Conservation (phyloP, 495 filamentous ascomycete species). For the Hamigera avellanea region DNA sequence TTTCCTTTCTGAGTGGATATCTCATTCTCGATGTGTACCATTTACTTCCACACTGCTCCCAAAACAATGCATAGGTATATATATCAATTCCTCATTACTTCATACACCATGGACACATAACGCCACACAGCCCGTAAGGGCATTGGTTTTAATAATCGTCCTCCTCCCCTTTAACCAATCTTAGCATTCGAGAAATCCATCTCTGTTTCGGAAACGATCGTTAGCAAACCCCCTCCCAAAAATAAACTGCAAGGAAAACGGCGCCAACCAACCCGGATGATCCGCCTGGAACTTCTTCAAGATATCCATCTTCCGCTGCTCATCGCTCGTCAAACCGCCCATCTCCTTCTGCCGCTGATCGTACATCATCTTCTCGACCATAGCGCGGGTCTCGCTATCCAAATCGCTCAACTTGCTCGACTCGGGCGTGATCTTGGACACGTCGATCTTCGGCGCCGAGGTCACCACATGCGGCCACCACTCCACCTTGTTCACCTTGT, state of each 20-base stretch:
- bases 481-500: constrained; percentile 94
- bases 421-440: constrained; percentile 88
- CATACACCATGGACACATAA: constrained; percentile 9
- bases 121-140: too few species aligned
- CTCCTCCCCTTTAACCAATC: constrained; percentile 19
- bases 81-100: constrained; percentile 13
- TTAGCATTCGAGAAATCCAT: constrained; percentile 40
- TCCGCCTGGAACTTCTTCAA: constrained; percentile 81
- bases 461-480: constrained; percentile 95
- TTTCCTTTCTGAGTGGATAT: too few species aligned
- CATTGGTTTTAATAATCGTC: too few species aligned
- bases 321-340: constrained; percentile 78
- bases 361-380: constrained; percentile 99
- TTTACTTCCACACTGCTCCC: too few species aligned
- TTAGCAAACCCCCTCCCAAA: constrained; percentile 5
- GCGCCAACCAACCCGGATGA: constrained; percentile 50
- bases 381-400: constrained; percentile 89
- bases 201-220: constrained; percentile 24
- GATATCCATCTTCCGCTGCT: constrained; percentile 85
- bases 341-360: constrained; percentile 96
- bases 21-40: too few species aligned
- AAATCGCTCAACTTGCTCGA: constrained; percentile 80
- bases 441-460: constrained; percentile 71
- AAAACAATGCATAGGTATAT: too few species aligned
- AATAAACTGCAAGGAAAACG: not conserved